These are phyloP conservation scores for Dalbergia cultrata DNA, from an alignment of 306 rosid genomes.

Conservation along the genomic window DNA sequence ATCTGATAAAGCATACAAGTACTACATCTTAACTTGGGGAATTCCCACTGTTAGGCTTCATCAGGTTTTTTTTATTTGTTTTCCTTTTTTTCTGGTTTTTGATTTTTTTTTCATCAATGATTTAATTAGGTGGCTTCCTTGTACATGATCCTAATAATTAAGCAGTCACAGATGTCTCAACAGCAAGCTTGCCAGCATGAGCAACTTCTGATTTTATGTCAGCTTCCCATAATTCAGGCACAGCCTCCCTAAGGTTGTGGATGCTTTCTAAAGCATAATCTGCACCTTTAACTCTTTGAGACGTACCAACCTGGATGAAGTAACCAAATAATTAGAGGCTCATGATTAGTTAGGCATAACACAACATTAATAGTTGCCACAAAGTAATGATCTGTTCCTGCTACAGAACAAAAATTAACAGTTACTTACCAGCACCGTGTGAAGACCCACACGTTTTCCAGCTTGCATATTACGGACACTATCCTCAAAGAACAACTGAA, in stretches of 20 bases:
- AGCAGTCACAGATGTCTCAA: constrained; percentile 91
- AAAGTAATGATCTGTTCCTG: not conserved
- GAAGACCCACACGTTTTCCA: constrained; percentile 85
- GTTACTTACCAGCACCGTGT: constrained; percentile 84
- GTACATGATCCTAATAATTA: constrained; percentile 39
- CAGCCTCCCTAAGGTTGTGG: constrained; percentile 92
- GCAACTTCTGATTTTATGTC: constrained; percentile 74
- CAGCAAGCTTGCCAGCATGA: constrained; percentile 73
- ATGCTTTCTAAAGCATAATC: constrained; percentile 95
- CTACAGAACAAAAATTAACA: constrained; percentile 38
- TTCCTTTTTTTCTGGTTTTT: not conserved
- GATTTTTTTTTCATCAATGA: constrained; percentile 3
- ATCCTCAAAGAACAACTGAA: constrained; percentile 94
- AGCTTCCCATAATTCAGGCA: constrained; percentile 87
- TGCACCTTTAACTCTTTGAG: constrained; percentile 89
- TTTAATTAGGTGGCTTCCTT: not conserved
- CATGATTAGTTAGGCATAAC: constrained; percentile 10
- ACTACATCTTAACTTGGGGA: constrained; percentile 32
- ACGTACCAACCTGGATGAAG: constrained; percentile 71
- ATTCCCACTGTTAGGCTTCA: constrained; percentile 31
- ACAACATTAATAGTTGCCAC: constrained; percentile 18
- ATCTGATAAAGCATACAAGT: constrained; percentile 43
- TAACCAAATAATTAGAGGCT: constrained; percentile 34
- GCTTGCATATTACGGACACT: constrained; percentile 93
- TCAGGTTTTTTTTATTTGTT: not conserved